Evolutionary conservation across 176 grass and related monocot genomes (phyloP).

Genomic region (Ensete ventricosum): DNA sequence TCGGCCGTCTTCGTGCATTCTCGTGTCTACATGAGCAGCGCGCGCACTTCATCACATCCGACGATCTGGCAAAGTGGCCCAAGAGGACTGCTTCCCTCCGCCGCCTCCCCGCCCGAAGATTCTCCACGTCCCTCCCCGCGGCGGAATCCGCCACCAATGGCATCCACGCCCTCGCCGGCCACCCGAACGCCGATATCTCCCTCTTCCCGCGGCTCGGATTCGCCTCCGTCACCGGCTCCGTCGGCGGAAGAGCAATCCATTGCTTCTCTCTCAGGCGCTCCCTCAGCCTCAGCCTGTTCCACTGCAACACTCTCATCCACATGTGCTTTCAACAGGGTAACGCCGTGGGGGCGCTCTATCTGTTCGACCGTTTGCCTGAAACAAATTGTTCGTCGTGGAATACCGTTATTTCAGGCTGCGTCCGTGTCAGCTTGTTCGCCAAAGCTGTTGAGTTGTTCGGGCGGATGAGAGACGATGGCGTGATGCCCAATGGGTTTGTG

Average conservation of each 20-base stretch:
- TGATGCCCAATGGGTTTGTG: slow-evolving; percentile 47
- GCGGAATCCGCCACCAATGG: not conserved
- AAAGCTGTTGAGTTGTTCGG: slow-evolving; percentile 24
- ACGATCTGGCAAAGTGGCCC: slow-evolving; percentile 13
- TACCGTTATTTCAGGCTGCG: slow-evolving; percentile 58
- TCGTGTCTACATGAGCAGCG: not conserved
- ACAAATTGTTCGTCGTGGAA: slow-evolving; percentile 54
- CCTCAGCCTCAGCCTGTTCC: slow-evolving; percentile 45
- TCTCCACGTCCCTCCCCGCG: not conserved
- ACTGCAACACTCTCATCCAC: slow-evolving; percentile 55
- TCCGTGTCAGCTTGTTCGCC: slow-evolving; percentile 18
- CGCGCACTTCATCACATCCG: not conserved
- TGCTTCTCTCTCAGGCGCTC: slow-evolving; percentile 29
- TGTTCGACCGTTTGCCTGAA: slow-evolving; percentile 59
- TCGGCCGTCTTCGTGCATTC: too few relatives aligned
- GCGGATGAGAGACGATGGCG: slow-evolving; percentile 30
- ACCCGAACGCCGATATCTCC: slow-evolving; percentile 42
- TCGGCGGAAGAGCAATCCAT: slow-evolving; percentile 39
- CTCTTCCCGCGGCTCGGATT: slow-evolving; percentile 40
- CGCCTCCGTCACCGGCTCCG: slow-evolving; percentile 28
- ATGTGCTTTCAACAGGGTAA: slow-evolving; percentile 35
- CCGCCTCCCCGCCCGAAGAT: not conserved
- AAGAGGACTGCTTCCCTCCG: not conserved
- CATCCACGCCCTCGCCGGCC: slow-evolving; percentile 20
- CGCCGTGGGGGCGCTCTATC: slow-evolving; percentile 22